phyloP scores from a whole-genome alignment of 192 early-diverging fungal species.

The Kickxella alabastrina region DNA sequence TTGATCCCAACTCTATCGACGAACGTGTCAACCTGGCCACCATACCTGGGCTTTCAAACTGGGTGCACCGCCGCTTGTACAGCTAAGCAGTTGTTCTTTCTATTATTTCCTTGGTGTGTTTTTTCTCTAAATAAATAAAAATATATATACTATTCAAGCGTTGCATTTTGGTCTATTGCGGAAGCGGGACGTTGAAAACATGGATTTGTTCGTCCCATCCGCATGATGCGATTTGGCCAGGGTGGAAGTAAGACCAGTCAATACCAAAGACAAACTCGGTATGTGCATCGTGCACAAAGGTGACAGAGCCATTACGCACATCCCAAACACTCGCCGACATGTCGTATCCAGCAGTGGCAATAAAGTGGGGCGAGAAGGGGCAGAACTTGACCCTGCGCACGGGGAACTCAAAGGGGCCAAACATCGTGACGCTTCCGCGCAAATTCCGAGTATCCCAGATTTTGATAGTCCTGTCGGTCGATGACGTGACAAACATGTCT shows the following conservation, averaged over 20 bases:
- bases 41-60: constrained; percentile 37
- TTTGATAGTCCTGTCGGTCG: constrained; percentile 83
- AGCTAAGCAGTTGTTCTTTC: no score
- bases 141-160: no score
- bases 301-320: constrained; percentile 47
- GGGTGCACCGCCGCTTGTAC: constrained; percentile 33
- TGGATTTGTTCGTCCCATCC: constrained; percentile 93
- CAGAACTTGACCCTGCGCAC: constrained; percentile 89
- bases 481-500: constrained; percentile 79
- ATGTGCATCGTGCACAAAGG: constrained; percentile 78
- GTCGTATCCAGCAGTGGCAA: constrained; percentile 88
- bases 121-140: no score
- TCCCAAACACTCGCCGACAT: constrained; percentile 98
- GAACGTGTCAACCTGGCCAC: constrained; percentile 36
- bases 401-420: constrained; percentile 90
- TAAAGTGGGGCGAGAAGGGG: constrained; percentile 76
- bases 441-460: constrained; percentile 88
- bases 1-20: constrained; percentile 32
- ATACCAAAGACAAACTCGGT: constrained; percentile 96
- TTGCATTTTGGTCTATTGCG: neutral
- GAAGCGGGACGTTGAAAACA: constrained; percentile 50
- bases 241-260: constrained; percentile 86
- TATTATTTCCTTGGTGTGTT: no score
- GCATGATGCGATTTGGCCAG: constrained; percentile 87
- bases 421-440: constrained; percentile 63